Evolutionary conservation across 2,329 filamentous ascomycete genomes (phyloP).

Genomic region (Cadophora luteo-olivacea): DNA sequence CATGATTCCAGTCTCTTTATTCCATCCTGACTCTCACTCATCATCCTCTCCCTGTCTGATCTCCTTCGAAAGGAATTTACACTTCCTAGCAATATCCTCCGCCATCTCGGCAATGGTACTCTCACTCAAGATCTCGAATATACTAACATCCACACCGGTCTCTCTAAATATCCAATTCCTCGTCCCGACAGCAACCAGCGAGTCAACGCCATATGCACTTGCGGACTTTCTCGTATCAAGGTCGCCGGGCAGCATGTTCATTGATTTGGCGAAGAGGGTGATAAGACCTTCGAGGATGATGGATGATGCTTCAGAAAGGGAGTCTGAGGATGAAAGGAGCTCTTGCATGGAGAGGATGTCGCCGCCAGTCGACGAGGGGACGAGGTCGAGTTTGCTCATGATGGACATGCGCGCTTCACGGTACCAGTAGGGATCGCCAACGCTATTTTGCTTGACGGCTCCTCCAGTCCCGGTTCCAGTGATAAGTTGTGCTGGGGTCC

Average conservation of each 20-base stretch:
- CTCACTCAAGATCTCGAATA: slow-evolving; percentile 30
- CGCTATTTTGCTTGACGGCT: slow-evolving; percentile 57
- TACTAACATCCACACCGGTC: slow-evolving; percentile 49
- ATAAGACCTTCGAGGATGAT: slow-evolving; percentile 27
- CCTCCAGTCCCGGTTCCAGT: slow-evolving; percentile 62
- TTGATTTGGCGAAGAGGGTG: slow-evolving; percentile 39
- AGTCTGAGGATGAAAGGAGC: slow-evolving; percentile 12
- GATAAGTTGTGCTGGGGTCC: slow-evolving; percentile 55
- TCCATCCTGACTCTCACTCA: not conserved
- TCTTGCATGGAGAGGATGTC: slow-evolving; percentile 16
- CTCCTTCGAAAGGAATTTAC: slow-evolving; percentile 15
- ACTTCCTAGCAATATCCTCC: slow-evolving; percentile 16
- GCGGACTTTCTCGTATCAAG: slow-evolving; percentile 38
- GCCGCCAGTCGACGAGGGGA: slow-evolving; percentile 14
- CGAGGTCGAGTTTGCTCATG: slow-evolving; percentile 44
- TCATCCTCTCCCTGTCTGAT: slow-evolving; percentile 14
- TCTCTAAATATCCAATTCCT: slow-evolving; percentile 56
- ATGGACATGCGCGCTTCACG: slow-evolving; percentile 56
- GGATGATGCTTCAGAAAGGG: slow-evolving; percentile 19
- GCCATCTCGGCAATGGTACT: slow-evolving; percentile 16
- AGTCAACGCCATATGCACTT: slow-evolving; percentile 55
- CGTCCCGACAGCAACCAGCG: slow-evolving; percentile 58
- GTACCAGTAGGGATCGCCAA: slow-evolving; percentile 61
- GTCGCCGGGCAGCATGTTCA: slow-evolving; percentile 39
- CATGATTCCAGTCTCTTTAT: not conserved